Evolutionary conservation across 352 stramenopile genomes (phyloP).

Genomic region (Globisporangium megalacanthum): DNA sequence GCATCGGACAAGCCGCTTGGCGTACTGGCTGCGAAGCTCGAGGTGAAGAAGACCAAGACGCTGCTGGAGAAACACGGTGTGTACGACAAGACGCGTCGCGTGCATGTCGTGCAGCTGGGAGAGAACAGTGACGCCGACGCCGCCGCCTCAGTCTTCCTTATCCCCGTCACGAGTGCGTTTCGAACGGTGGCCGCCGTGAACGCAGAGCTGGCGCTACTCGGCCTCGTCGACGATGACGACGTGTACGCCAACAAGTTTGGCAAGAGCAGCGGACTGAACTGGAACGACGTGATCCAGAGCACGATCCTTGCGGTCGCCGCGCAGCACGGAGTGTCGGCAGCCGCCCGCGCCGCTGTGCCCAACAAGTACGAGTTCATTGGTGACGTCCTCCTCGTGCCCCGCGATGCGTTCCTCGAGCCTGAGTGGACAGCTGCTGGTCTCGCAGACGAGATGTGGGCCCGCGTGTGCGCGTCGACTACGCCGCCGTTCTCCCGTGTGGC

Average conservation of each 20-base stretch:
- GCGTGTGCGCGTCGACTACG: constrained; percentile 47
- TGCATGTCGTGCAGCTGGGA: constrained; percentile 36
- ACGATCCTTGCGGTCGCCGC: constrained; percentile 47
- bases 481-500: constrained; percentile 66
- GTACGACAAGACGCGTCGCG: constrained; percentile 79
- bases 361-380: constrained; percentile 77
- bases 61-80: constrained; percentile 48
- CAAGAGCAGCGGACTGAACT: constrained; percentile 61
- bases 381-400: constrained; percentile 67
- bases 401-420: constrained; percentile 51
- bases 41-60: constrained; percentile 80
- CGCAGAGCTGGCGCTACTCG: constrained; percentile 26
- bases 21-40: constrained; percentile 46
- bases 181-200: constrained; percentile 17
- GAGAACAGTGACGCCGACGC: neutral
- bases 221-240: constrained; percentile 48
- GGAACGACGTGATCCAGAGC: constrained; percentile 65
- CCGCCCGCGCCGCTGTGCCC: constrained; percentile 33
- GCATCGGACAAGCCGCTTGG: constrained; percentile 19
- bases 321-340: constrained; percentile 31
- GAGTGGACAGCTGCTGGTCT: constrained; percentile 39
- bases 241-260: constrained; percentile 72
- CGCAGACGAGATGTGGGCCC: constrained; percentile 54
- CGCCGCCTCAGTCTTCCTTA: constrained; percentile 33
- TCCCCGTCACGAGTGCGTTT: constrained; percentile 53